phyloP scores from a whole-genome alignment of 352 stramenopile species.

The Phytopythium kandeliae region DNA sequence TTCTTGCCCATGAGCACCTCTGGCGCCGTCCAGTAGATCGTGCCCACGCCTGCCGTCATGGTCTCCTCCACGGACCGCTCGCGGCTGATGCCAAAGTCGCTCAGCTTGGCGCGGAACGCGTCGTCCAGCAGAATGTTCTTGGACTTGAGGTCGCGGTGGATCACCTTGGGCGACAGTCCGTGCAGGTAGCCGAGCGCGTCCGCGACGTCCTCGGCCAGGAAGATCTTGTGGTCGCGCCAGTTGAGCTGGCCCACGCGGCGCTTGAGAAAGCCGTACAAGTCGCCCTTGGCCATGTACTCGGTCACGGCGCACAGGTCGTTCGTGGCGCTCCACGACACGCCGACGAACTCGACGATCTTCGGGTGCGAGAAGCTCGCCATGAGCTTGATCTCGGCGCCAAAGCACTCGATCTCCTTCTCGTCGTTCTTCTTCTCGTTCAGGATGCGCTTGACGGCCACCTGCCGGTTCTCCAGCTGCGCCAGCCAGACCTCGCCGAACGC shows the following conservation, averaged over 20 bases:
- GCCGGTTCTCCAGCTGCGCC: slow-evolving; percentile 66
- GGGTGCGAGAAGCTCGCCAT: slow-evolving; percentile 78
- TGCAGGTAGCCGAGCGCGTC: slow-evolving; percentile 73
- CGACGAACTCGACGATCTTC: slow-evolving; percentile 82
- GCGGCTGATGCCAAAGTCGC: slow-evolving; percentile 75
- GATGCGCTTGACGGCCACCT: slow-evolving; percentile 82
- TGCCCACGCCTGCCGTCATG: slow-evolving; percentile 77
- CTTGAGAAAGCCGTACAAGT: slow-evolving; percentile 73
- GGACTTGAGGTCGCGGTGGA: slow-evolving; percentile 75
- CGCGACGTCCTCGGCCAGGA: slow-evolving; percentile 64
- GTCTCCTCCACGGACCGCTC: slow-evolving; percentile 75
- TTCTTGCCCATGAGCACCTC: slow-evolving; percentile 81
- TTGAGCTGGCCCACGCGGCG: slow-evolving; percentile 58
- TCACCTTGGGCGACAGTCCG: slow-evolving; percentile 64
- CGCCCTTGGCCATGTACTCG: slow-evolving; percentile 80
- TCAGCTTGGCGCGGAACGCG: slow-evolving; percentile 57
- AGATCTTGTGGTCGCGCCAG: slow-evolving; percentile 72
- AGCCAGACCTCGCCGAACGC: slow-evolving; percentile 87
- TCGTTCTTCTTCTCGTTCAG: slow-evolving; percentile 79
- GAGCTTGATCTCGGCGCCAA: slow-evolving; percentile 82
- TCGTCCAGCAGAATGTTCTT: slow-evolving; percentile 77
- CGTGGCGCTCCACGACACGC: slow-evolving; percentile 67
- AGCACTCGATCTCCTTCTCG: slow-evolving; percentile 82
- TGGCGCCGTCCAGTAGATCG: slow-evolving; percentile 80
- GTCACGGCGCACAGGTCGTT: slow-evolving; percentile 72